A percentile compares a stretch with the other conserved stretches of the same genome.
Evolutionary conservation across 2,329 filamentous ascomycete genomes (phyloP).

Genomic region (Calonectria crousiana): DNA sequence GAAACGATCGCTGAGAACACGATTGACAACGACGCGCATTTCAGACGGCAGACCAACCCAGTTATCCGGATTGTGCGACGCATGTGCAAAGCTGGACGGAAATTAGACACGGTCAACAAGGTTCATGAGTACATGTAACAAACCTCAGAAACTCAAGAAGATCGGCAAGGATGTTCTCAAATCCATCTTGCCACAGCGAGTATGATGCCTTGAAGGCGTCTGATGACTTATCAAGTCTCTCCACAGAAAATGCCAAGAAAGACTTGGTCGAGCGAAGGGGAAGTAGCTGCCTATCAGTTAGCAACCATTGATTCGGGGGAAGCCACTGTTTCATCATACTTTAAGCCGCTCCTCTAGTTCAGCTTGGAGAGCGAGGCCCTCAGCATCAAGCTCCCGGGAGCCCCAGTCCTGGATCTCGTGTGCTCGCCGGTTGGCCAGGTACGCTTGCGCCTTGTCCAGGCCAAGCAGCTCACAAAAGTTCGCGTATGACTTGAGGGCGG

Average conservation of each 20-base stretch:
- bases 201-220: slow-evolving; percentile 81
- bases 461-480: slow-evolving; percentile 85
- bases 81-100: slow-evolving; percentile 80
- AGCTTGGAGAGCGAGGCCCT: slow-evolving; percentile 82
- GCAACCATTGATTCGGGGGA: background rate
- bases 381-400: slow-evolving; percentile 78
- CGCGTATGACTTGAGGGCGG: slow-evolving; percentile 78
- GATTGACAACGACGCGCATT: slow-evolving; percentile 80
- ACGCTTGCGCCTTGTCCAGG: slow-evolving; percentile 83
- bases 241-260: slow-evolving; percentile 91
- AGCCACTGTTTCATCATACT: slow-evolving; percentile 52
- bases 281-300: slow-evolving; percentile 63
- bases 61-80: slow-evolving; percentile 87
- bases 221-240: slow-evolving; percentile 83
- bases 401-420: slow-evolving; percentile 88
- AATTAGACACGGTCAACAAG: background rate
- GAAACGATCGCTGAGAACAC: slow-evolving; percentile 93
- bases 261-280: slow-evolving; percentile 91
- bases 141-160: slow-evolving; percentile 85
- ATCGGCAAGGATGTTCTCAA: slow-evolving; percentile 86
- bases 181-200: slow-evolving; percentile 85
- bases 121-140: slow-evolving; percentile 25
- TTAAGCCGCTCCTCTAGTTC: slow-evolving; percentile 82
- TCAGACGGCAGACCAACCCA: slow-evolving; percentile 84
- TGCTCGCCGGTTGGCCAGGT: slow-evolving; percentile 79